Percentiles rank a stretch among this genome's conserved stretches.
Evolutionary conservation across 2,329 filamentous ascomycete species (phyloP).

Genomic region (Paracorniculantispora psalliotae): DNA sequence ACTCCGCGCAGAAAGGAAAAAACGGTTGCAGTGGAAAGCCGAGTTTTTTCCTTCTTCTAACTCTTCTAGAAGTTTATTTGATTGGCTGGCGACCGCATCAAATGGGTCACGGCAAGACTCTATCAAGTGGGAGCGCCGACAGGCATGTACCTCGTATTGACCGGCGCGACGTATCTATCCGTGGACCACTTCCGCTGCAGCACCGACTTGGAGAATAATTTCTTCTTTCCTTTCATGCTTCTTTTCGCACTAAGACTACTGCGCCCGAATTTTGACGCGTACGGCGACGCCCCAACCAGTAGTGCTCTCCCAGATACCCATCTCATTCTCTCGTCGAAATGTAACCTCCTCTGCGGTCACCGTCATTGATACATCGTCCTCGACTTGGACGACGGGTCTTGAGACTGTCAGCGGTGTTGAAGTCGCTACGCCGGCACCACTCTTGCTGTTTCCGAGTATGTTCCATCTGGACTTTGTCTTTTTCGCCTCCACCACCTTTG

Average conservation of each 20-base stretch:
- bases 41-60: too few relatives aligned
- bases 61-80: too few relatives aligned
- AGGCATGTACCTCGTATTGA: too few relatives aligned
- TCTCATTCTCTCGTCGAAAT: constrained; percentile 39
- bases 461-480: constrained; percentile 24
- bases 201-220: too few relatives aligned
- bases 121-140: too few relatives aligned
- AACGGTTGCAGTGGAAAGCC: too few relatives aligned
- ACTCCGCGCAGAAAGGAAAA: too few relatives aligned
- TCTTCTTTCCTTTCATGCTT: too few relatives aligned
- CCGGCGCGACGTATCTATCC: too few relatives aligned
- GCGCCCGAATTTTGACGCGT: constrained; percentile 21
- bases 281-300: constrained; percentile 40
- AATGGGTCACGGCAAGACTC: too few relatives aligned
- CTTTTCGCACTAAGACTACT: not conserved
- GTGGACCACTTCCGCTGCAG: too few relatives aligned
- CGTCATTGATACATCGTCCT: constrained; percentile 27
- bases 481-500: constrained; percentile 24
- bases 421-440: not conserved
- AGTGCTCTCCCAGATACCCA: constrained; percentile 41
- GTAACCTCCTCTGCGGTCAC: constrained; percentile 38
- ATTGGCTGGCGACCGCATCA: too few relatives aligned
- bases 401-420: not conserved
- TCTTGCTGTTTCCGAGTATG: not conserved
- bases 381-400: not conserved